phyloP scores from a whole-genome alignment of 1,284 basidiomycete genomes.

The Apiotrichum laibachii region DNA sequence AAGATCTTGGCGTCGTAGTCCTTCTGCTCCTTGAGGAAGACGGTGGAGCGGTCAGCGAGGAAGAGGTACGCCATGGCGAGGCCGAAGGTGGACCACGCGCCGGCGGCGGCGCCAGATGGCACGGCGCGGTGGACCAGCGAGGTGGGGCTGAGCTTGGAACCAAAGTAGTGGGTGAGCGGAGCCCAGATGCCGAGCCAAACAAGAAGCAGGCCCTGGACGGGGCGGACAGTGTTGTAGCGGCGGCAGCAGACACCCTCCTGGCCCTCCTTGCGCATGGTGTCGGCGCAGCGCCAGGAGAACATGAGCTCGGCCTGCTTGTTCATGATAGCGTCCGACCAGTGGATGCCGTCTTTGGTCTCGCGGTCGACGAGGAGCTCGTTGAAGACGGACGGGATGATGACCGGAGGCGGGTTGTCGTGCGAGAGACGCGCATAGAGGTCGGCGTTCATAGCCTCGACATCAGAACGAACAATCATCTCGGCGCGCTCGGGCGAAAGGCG shows the following conservation, averaged over 20 bases:
- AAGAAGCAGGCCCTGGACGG: slow-evolving; percentile 63
- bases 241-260: slow-evolving; percentile 80
- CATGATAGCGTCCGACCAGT: slow-evolving; percentile 66
- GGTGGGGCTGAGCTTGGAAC: slow-evolving; percentile 21
- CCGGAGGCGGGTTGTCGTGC: slow-evolving; percentile 50
- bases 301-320: slow-evolving; percentile 72
- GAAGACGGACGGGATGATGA: slow-evolving; percentile 69
- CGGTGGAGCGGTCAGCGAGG: slow-evolving; percentile 71
- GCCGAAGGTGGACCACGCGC: slow-evolving; percentile 62
- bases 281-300: slow-evolving; percentile 77
- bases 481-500: slow-evolving; percentile 64
- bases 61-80: slow-evolving; percentile 65
- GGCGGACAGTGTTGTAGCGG: slow-evolving; percentile 65
- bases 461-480: slow-evolving; percentile 65
- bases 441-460: slow-evolving; percentile 84
- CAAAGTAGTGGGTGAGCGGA: slow-evolving; percentile 56
- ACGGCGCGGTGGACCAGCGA: slow-evolving; percentile 50
- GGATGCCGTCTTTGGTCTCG: slow-evolving; percentile 76
- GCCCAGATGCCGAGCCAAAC: slow-evolving; percentile 59
- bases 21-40: slow-evolving; percentile 86
- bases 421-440: slow-evolving; percentile 68
- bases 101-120: slow-evolving; percentile 46
- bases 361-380: slow-evolving; percentile 70
- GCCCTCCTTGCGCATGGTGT: slow-evolving; percentile 64
- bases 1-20: slow-evolving; percentile 70